Conservation (phyloP, 2,329 filamentous ascomycete species). For the Aspergillus sp. region DNA sequence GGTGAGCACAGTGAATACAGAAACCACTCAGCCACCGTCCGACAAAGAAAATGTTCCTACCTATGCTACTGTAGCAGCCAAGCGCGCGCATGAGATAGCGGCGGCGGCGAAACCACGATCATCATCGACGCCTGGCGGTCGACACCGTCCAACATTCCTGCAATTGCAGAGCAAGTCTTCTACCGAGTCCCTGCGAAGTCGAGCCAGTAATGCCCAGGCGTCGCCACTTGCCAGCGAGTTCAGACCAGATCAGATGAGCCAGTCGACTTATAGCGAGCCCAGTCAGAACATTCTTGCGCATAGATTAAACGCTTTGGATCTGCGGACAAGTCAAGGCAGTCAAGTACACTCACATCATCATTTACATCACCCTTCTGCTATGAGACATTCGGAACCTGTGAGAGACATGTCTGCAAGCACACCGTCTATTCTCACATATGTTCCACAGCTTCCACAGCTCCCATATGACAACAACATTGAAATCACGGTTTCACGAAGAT, state of each 20-base stretch:
- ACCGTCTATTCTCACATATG: conserved; percentile 18
- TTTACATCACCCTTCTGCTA: conserved; percentile 15
- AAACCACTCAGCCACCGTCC: conserved; percentile 1
- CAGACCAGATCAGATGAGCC: conserved; percentile 17
- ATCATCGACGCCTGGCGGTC: conserved; percentile 13
- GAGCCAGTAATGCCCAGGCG: conserved; percentile 18
- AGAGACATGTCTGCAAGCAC: conserved; percentile 23
- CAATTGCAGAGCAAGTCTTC: conserved; percentile 24
- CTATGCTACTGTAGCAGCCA: conserved; percentile 30
- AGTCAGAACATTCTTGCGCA: conserved; percentile 17
- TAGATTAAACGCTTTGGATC: conserved; percentile 13
- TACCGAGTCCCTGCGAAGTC: conserved; percentile 23
- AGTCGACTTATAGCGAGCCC: conserved; percentile 29
- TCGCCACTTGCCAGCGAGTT: conserved; percentile 27
- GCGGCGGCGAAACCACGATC: conserved; percentile 14
- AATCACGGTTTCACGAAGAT: conserved; percentile 21
- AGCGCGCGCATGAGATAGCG: conserved; percentile 13
- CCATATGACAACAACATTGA: conserved; percentile 32
- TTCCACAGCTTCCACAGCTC: conserved; percentile 14
- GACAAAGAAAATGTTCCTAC: conserved; percentile 26
- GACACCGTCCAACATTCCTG: conserved; percentile 8
- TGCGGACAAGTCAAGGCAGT: conserved; percentile 20
- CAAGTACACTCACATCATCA: conserved; percentile 7
- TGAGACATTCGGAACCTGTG: conserved; percentile 10
- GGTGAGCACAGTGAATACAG: conserved; percentile 5